Base-by-base conservation (phyloP, 352 stramenopile genomes). In the Globisporangium megalacanthum region DNA sequence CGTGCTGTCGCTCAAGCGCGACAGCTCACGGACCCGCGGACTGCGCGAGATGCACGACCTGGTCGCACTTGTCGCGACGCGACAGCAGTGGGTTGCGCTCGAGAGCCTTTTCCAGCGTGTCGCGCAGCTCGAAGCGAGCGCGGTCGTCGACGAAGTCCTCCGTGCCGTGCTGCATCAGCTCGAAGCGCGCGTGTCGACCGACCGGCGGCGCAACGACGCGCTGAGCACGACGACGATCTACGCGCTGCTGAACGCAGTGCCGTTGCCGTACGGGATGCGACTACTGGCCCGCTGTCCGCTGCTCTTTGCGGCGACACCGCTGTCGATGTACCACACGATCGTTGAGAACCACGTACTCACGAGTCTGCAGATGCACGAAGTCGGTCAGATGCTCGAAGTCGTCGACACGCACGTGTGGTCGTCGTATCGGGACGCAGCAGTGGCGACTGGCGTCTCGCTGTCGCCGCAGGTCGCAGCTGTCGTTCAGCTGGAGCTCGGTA, bases 341-440 rank as follows among this genome's bases (percentile, higher is more conserved):
- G 68, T 94, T 15, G 80, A 90, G 56, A 73, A 74, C 8, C 73
- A 90, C 54, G 69, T 85, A 10, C 69, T 95, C 1, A 86, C 65
- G 15, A 69, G 87, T 50, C 77, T 74, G 20, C 82, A 92, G 54
- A 73, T 77, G 9, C 58, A 86, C 49, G 75, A 91, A 49, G 70
- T 92, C 15, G 65, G 74, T 35, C 75, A 79, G 39, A 86, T 92
- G 62, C 68, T 95, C 19, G 86, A 95, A 58, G 77, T 79, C 33
- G 79, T 93, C 35, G 83, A 94, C 53, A 90, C 83, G 4, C 85
- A 91, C 31, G 72, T 90, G 3, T 95, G 86, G 83, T 72, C 75
- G 15, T 81, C 83, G 3, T 92, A 88, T 56, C 88, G 92, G 48
- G 70, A 89, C 53, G 68, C 79, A 36, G 74, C 79, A 0, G 70